Evolutionary conservation across 2,329 filamentous ascomycete genomes (phyloP), one percentile per base, ranked within the genome.

Genomic region (Hansfordia pulvinata): DNA sequence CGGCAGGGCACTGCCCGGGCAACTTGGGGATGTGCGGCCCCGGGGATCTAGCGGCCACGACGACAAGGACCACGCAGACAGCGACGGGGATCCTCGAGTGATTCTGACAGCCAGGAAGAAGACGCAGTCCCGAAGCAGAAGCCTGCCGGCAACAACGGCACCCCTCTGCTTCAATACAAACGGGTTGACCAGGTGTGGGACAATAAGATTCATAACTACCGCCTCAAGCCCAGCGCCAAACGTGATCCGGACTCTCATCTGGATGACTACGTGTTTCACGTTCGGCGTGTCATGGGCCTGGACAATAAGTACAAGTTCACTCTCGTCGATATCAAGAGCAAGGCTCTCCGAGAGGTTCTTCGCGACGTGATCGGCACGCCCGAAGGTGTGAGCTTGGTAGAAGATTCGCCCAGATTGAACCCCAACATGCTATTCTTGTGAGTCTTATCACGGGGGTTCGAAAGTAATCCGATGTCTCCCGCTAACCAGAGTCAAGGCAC

Each of bases 291-390:
- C 10, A 92, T 93, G 46, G 77, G 86, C 47, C 83, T 71, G 70
- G 80, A 90, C 39, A 82, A 83, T 35, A 84, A 84, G 41, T 86
- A 82, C 41, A 62, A 70, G 39, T 44, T 48, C 43, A 85, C 84
- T 0, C 55, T 76, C 10, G 72, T 93, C 25, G 83, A 93, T 37
- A 80, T 93, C 50, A 90, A 86, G 54, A 90, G 82, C 46, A 84
- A 84, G 39, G 54, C 72, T 10, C 60, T 93, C 4, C 76, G 77
- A 6, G 74, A 84, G 34, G 74, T 71, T 13, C 60, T 88, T 1
- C 62, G 67, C 26, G 71, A 75, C 21, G 64, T 86, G 8, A 76
- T 88, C 62, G 78, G 80, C 22, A 75, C 72, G 12, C 73, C 83
- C 42, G 84, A 83, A 44, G 75, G 80, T 10, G 64, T 92, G 21